Percentiles rank a stretch among this genome's conserved stretches.
Conservation (phyloP, 768 basidiomycete species). For the Mycena leptocephala region DNA sequence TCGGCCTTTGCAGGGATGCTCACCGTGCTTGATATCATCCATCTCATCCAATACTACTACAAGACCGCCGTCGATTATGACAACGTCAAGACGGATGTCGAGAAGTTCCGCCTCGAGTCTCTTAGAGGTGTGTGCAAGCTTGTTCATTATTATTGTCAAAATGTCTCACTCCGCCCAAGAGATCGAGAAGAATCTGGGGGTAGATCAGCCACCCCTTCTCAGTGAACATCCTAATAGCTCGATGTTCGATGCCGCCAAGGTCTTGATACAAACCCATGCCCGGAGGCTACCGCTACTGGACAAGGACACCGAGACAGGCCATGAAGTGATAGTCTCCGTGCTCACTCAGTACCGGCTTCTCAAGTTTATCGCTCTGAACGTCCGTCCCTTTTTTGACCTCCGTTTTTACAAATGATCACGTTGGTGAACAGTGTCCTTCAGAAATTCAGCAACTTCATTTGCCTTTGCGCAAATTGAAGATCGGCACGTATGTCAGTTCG, state of each 20-base stretch:
- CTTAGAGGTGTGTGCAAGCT: constrained; percentile 80
- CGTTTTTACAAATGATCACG: constrained; percentile 26
- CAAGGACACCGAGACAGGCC: constrained; percentile 92
- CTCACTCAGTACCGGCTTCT: constrained; percentile 98
- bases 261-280: constrained; percentile 96
- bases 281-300: constrained; percentile 95
- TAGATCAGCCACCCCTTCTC: constrained; percentile 92
- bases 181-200: constrained; percentile 93
- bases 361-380: constrained; percentile 98
- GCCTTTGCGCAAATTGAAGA: constrained; percentile 88
- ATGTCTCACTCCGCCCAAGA: constrained; percentile 63
- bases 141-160: constrained; percentile 13
- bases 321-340: constrained; percentile 96
- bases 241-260: constrained; percentile 91
- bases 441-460: constrained; percentile 89
- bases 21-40: constrained; percentile 99
- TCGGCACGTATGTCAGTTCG: constrained; percentile 91
- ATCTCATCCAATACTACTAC: constrained; percentile 99
- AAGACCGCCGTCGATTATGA: constrained; percentile 80
- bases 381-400: constrained; percentile 56
- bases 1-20: constrained; percentile 98
- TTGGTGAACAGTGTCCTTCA: constrained; percentile 76
- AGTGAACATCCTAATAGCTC: constrained; percentile 91
- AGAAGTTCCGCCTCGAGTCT: constrained; percentile 90
- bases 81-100: constrained; percentile 91